Evolutionary conservation across 2,329 filamentous ascomycete species (phyloP).

Genomic region (Kalmusia sp.): DNA sequence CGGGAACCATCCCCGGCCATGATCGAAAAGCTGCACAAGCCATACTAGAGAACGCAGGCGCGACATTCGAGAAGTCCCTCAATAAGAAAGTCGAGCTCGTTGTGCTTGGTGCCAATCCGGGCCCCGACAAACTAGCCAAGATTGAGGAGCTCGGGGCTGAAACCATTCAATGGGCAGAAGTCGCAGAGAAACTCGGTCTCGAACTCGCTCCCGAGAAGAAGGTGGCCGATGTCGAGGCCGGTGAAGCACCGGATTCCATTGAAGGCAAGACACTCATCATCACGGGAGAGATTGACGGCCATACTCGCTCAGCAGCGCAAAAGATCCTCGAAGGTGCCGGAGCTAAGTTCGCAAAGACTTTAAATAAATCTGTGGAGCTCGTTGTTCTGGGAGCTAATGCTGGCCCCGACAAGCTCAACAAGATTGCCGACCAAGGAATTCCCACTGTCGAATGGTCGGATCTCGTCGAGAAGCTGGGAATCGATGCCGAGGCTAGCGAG

Average conservation of each 20-base stretch:
- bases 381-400: slow-evolving; percentile 24
- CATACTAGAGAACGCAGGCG: slow-evolving; percentile 24
- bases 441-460: slow-evolving; percentile 23
- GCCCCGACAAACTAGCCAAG: slow-evolving; percentile 23
- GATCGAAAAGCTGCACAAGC: slow-evolving; percentile 22
- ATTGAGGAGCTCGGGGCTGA: slow-evolving; percentile 25
- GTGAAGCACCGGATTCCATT: slow-evolving; percentile 24
- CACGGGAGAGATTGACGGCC: slow-evolving; percentile 50
- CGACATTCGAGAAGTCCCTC: slow-evolving; percentile 22
- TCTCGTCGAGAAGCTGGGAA: slow-evolving; percentile 50
- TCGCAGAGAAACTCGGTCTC: slow-evolving; percentile 49
- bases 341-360: slow-evolving; percentile 23
- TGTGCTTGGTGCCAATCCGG: slow-evolving; percentile 21
- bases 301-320: slow-evolving; percentile 21
- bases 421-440: slow-evolving; percentile 20
- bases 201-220: slow-evolving; percentile 22
- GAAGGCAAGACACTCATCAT: slow-evolving; percentile 38
- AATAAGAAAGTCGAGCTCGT: slow-evolving; percentile 29
- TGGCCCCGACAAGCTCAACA: slow-evolving; percentile 20
- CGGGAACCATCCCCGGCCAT: slow-evolving; percentile 21
- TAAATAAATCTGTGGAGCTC: slow-evolving; percentile 28
- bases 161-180: slow-evolving; percentile 27
- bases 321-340: slow-evolving; percentile 22
- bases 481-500: slow-evolving; percentile 23
- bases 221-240: slow-evolving; percentile 19